Conservation (phyloP, 495 filamentous ascomycete species). For the Diplogelasinospora grovesii region DNA sequence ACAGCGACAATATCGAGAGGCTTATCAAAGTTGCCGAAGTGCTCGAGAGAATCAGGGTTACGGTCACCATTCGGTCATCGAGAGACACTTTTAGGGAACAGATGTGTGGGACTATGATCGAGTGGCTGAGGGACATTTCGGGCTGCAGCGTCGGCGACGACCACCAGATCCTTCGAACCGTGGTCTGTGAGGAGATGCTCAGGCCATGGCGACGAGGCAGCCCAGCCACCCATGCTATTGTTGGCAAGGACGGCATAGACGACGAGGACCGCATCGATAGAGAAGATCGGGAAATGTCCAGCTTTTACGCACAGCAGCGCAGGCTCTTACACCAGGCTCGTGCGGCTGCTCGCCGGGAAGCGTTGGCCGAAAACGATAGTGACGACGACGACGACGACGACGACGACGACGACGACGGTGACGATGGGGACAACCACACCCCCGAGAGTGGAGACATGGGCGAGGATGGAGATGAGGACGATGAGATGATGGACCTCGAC, state of each 20-base stretch:
- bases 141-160: slow-evolving; percentile 82
- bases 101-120: slow-evolving; percentile 96
- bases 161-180: slow-evolving; percentile 66
- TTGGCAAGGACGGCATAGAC: slow-evolving; percentile 82
- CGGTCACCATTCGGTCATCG: slow-evolving; percentile 87
- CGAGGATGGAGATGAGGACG: slow-evolving; percentile 42
- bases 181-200: slow-evolving; percentile 86
- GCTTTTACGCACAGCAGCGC: slow-evolving; percentile 24
- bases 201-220: slow-evolving; percentile 82
- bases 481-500: slow-evolving; percentile 47
- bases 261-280: slow-evolving; percentile 60
- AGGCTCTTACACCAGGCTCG: slow-evolving; percentile 29
- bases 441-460: slow-evolving; percentile 36
- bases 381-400: slow-evolving; percentile 78
- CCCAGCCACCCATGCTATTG: slow-evolving; percentile 70
- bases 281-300: slow-evolving; percentile 24
- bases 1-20: slow-evolving; percentile 60
- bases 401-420: slow-evolving; percentile 59
- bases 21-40: slow-evolving; percentile 70
- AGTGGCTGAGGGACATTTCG: slow-evolving; percentile 90
- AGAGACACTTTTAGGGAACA: slow-evolving; percentile 94
- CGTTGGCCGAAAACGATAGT: slow-evolving; percentile 48
- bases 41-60: slow-evolving; percentile 93
- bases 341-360: slow-evolving; percentile 45
- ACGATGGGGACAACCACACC: slow-evolving; percentile 28